Percentiles rank a stretch among this genome's conserved stretches.
Evolutionary conservation across 139 green algal species (phyloP).

Genomic region (Pleodorina starrii): DNA sequence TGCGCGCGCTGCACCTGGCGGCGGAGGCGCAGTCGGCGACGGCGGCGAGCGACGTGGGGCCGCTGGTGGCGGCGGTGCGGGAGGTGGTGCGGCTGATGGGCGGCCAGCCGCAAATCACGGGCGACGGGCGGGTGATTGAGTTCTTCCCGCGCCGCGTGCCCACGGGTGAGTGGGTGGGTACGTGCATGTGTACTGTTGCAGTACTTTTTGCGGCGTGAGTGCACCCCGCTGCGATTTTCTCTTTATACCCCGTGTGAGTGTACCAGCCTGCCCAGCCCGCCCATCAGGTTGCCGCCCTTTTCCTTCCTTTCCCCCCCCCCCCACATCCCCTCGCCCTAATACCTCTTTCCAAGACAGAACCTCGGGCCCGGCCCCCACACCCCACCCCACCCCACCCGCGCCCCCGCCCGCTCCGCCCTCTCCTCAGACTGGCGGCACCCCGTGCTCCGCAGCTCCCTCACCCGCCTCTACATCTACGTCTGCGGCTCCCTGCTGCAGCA

Average conservation of each 20-base stretch:
- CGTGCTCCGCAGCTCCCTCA: slow-evolving; percentile 25
- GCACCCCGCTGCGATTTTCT: too few species aligned
- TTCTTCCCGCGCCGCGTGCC: slow-evolving; percentile 34
- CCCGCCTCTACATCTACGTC: slow-evolving; percentile 26
- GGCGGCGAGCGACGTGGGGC: not conserved
- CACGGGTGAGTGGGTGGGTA: slow-evolving; percentile 5
- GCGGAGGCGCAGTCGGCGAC: slow-evolving; percentile 9
- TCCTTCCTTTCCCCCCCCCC: too few species aligned
- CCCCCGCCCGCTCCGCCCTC: not conserved
- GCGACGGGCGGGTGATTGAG: slow-evolving; percentile 3
- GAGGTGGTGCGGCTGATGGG: slow-evolving; percentile 33
- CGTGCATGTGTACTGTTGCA: too few species aligned
- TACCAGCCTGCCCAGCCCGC: too few species aligned
- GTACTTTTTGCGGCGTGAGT: too few species aligned
- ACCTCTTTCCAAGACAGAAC: too few species aligned
- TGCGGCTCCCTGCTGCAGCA: slow-evolving; percentile 32
- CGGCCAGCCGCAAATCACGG: slow-evolving; percentile 22
- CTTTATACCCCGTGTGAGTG: too few species aligned
- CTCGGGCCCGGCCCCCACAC: too few species aligned
- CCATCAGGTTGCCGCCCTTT: too few species aligned
- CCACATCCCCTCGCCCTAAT: too few species aligned
- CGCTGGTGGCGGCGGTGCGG: slow-evolving; percentile 1
- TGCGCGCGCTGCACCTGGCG: slow-evolving; percentile 38
- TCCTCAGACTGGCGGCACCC: slow-evolving; percentile 37
- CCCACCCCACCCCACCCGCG: too few species aligned